phyloP scores from a whole-genome alignment of 805 yeast species.

The Myxozyma mucilagina region DNA sequence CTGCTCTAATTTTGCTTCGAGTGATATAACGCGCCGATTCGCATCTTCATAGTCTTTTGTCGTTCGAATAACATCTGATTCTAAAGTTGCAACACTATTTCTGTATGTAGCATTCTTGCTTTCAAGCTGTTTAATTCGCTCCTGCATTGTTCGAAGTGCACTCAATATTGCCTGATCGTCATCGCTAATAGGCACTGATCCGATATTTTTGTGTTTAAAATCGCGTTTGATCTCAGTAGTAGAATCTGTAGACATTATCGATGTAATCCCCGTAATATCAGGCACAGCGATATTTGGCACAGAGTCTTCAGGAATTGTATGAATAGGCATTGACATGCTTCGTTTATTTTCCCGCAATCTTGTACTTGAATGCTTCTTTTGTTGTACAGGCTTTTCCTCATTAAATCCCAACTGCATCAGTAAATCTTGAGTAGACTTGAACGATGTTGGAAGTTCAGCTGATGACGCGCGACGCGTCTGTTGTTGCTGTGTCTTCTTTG shows the following conservation, averaged over 20 bases:
- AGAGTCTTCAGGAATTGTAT: not conserved
- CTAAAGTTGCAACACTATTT: constrained; percentile 8
- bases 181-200: constrained; percentile 28
- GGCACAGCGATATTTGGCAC: constrained; percentile 14
- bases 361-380: not conserved
- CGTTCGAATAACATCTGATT: constrained; percentile 3
- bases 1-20: constrained; percentile 23
- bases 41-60: constrained; percentile 8
- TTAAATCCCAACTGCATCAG: constrained; percentile 18
- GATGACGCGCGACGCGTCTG: constrained; percentile 2
- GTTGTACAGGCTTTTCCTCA: not conserved
- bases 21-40: not conserved
- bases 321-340: not conserved
- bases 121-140: constrained; percentile 25
- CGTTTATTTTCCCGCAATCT: not conserved
- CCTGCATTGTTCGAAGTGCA: constrained; percentile 27
- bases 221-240: not conserved
- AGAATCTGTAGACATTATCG: constrained; percentile 18
- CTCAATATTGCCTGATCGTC: constrained; percentile 29
- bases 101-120: constrained; percentile 16
- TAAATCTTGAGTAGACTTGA: constrained; percentile 22
- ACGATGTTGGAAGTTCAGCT: constrained; percentile 17
- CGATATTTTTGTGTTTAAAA: constrained; percentile 15
- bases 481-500: not conserved
- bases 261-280: constrained; percentile 29